Evolutionary conservation across 306 rosid species (phyloP), one percentile per base, ranked within the genome.

Genomic region (Chamaecrista fasciculata): DNA sequence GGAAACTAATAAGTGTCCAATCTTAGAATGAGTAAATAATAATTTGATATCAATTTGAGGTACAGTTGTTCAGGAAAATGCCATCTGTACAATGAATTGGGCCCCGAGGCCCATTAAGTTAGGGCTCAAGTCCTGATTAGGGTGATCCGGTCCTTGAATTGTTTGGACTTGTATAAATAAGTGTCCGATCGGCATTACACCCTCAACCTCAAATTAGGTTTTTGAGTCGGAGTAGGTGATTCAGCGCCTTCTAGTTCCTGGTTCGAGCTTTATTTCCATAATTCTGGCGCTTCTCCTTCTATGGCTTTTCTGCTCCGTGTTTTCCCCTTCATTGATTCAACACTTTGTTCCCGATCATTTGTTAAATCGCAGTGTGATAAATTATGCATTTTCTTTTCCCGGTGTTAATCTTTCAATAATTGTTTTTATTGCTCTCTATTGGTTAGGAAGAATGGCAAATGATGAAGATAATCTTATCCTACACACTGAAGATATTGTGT

Each of bases 401-500:
- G n/a, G 28, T 4, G n/a, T 33, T 34, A n/a, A 23, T 14, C 28
- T 33, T 0, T 3, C 2, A 33, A 4, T 34, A 6, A 5, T 12
- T 28, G 0, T 29, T 8, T 18, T 9, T 4, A 10, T 23, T 9
- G 8, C n/a, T 34, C 9, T 4, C 14, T 42, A 42, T 12, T 7
- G 10, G 50, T 15, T 2, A 16, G 24, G 26, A 19, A 48, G 26
- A 18, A 19, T 46, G 79, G 85, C 77, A 77, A 42, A 65, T 81
- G 82, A 77, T 53, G 85, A 77, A 49, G 16, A 62, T 2, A 73
- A 31, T 58, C 71, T 77, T 81, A 73, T 77, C 62, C 67, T 77
- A 62, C 77, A 76, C 71, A 67, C 85, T 43, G 85, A 81, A 72
- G 5, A 62, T 63, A 23, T 55, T 1, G 81, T 81, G 85, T 76